Evolutionary conservation across 495 filamentous ascomycete genomes (phyloP).

Genomic region (Aspergillus bertholletiae): DNA sequence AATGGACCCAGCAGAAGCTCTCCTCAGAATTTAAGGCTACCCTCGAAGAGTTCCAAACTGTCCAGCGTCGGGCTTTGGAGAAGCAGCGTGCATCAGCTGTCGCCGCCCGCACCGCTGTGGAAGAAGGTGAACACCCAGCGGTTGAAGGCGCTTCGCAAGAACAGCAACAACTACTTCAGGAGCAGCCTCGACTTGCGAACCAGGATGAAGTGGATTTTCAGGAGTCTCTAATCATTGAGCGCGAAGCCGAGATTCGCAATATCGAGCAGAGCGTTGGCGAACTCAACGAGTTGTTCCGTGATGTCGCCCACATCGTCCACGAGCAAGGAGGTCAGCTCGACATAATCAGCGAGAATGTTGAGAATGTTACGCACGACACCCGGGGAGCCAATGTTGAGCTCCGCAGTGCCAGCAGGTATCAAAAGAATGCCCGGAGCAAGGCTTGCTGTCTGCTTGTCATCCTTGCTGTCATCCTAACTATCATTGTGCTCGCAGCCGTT

Average conservation of each 20-base stretch:
- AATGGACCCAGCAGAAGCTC: conserved; percentile 92
- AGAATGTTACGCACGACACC: conserved; percentile 74
- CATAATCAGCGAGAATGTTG: conserved; percentile 83
- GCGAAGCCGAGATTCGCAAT: conserved; percentile 91
- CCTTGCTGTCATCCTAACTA: conserved; percentile 78
- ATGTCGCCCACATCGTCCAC: conserved; percentile 92
- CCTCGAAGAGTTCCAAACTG: conserved; percentile 82
- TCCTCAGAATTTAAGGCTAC: conserved; percentile 86
- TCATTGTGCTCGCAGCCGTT: conserved; percentile 82
- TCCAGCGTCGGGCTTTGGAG: conserved; percentile 84
- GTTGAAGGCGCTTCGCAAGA: conserved; percentile 38
- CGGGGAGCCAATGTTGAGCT: conserved; percentile 82
- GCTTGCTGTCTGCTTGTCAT: conserved; percentile 92
- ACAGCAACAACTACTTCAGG: conserved; percentile 68
- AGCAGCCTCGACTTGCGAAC: conserved; percentile 75
- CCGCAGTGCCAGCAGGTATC: conserved; percentile 76
- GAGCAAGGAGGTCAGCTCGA: conserved; percentile 91
- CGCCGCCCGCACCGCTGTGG: conserved; percentile 71
- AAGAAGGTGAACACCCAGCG: conserved; percentile 42
- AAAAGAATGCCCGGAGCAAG: conserved; percentile 89
- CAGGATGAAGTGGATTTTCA: conserved; percentile 98
- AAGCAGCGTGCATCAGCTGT: conserved; percentile 84
- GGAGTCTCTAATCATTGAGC: conserved; percentile 89
- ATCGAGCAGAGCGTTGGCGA: conserved; percentile 96
- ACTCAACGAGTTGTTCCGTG: conserved; percentile 92